Conservation (phyloP, 164 flowering plant genomes). For the Vitis riparia region DNA sequence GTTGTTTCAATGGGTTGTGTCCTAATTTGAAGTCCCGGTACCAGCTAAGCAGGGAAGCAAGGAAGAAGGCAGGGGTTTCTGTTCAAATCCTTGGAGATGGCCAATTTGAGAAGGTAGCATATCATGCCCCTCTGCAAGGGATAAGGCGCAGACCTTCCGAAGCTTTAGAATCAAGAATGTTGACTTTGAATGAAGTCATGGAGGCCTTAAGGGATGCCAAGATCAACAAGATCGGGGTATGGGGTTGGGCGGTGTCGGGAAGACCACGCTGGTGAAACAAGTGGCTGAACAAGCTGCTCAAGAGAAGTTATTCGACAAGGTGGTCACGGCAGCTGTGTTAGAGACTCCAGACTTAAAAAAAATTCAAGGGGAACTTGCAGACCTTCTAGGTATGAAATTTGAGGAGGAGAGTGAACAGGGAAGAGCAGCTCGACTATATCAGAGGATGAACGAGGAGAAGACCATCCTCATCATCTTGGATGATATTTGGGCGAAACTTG, state of each 20-base stretch:
- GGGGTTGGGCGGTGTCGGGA: conserved; percentile 12
- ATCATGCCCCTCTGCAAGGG: background rate
- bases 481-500: too few species aligned
- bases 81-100: background rate
- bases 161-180: background rate
- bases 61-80: background rate
- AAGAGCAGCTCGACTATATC: too few species aligned
- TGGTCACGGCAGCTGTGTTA: too few species aligned
- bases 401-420: too few species aligned
- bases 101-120: background rate
- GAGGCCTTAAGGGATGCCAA: background rate
- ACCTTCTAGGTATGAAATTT: too few species aligned
- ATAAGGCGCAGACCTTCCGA: background rate
- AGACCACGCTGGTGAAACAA: conserved; percentile 6
- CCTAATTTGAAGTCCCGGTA: background rate
- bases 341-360: too few species aligned
- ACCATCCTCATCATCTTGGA: too few species aligned
- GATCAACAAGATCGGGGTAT: conserved; percentile 7
- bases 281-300: background rate
- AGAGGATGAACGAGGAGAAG: too few species aligned
- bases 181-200: background rate
- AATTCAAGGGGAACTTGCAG: too few species aligned
- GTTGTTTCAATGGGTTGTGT: conserved; percentile 4
- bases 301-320: too few species aligned
- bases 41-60: background rate